A percentile compares a stretch with the other conserved stretches of the same genome.
phyloP scores from a whole-genome alignment of 2,329 filamentous ascomycete species.

The Helminthosporium solani region DNA sequence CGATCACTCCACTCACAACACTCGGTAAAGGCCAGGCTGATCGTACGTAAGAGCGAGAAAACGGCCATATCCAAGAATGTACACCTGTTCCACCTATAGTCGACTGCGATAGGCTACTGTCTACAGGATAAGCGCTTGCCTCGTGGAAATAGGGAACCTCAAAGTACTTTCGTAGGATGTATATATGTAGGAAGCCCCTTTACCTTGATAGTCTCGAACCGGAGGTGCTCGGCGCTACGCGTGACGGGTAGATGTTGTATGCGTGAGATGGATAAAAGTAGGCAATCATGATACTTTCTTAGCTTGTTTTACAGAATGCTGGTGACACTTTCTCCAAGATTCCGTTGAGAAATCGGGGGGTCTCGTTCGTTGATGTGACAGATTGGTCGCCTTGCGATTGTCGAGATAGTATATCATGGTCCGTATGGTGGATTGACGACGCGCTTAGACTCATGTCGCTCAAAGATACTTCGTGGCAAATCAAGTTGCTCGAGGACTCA shows the following conservation, averaged over 20 bases:
- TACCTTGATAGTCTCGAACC: background rate
- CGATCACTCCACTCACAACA: no score
- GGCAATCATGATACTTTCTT: background rate
- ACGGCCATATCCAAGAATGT: no score
- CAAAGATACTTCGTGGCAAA: constrained; percentile 3
- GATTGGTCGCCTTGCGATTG: no score
- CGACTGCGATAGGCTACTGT: constrained; percentile 7
- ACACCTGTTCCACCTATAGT: constrained; percentile 4
- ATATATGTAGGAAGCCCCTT: background rate
- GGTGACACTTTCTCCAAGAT: no score
- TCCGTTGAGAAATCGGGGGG: no score
- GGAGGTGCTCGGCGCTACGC: background rate
- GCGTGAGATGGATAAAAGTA: background rate
- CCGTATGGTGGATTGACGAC: no score
- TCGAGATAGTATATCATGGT: no score
- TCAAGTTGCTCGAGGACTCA: constrained; percentile 7
- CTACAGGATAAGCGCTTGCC: constrained; percentile 4
- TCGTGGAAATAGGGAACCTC: background rate
- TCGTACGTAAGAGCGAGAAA: background rate
- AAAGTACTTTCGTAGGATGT: background rate
- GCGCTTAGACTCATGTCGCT: background rate
- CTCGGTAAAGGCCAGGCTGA: no score
- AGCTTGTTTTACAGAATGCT: no score
- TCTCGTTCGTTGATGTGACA: no score
- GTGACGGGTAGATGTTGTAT: background rate